A percentile compares a stretch with the other conserved stretches of the same genome.
Conservation (phyloP, 2,329 filamentous ascomycete species). For the Fusarium neocosmosporiellum region DNA sequence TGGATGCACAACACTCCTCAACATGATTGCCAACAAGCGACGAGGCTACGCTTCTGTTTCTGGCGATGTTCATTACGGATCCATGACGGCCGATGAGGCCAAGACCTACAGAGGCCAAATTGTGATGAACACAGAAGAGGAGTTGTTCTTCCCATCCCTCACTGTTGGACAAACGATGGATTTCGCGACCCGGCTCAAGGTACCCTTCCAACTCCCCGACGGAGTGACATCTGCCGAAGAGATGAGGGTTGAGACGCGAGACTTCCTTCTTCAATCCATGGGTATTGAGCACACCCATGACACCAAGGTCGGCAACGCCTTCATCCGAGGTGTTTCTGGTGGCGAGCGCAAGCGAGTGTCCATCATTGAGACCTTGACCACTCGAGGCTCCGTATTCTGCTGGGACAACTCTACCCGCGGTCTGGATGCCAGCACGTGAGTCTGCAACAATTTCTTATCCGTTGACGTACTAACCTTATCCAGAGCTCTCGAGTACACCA, state of each 20-base stretch:
- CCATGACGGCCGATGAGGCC: conserved; percentile 58
- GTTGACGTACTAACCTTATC: background rate
- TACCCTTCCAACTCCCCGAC: conserved; percentile 60
- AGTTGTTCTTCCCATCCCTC: conserved; percentile 71
- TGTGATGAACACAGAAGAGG: conserved; percentile 79
- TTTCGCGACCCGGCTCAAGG: conserved; percentile 73
- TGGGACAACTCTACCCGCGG: conserved; percentile 77
- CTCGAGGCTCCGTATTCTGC: conserved; percentile 68
- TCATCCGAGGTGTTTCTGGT: conserved; percentile 73
- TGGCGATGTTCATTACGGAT: conserved; percentile 69
- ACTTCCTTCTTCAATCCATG: conserved; percentile 69
- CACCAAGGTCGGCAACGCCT: conserved; percentile 76
- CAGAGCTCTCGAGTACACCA: conserved; percentile 68
- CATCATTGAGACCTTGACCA: conserved; percentile 72
- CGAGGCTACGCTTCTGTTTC: conserved; percentile 67
- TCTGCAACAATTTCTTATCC: background rate
- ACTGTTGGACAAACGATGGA: conserved; percentile 77
- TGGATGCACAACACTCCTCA: conserved; percentile 78
- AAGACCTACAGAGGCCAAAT: conserved; percentile 68
- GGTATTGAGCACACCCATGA: conserved; percentile 68
- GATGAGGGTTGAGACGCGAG: conserved; percentile 57
- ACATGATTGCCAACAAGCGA: conserved; percentile 73
- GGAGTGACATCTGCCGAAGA: conserved; percentile 57
- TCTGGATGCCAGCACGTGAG: conserved; percentile 70
- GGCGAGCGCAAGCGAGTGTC: conserved; percentile 77